Conservation (phyloP, 1,284 basidiomycete species). For the Singerocomus inundabilis region DNA sequence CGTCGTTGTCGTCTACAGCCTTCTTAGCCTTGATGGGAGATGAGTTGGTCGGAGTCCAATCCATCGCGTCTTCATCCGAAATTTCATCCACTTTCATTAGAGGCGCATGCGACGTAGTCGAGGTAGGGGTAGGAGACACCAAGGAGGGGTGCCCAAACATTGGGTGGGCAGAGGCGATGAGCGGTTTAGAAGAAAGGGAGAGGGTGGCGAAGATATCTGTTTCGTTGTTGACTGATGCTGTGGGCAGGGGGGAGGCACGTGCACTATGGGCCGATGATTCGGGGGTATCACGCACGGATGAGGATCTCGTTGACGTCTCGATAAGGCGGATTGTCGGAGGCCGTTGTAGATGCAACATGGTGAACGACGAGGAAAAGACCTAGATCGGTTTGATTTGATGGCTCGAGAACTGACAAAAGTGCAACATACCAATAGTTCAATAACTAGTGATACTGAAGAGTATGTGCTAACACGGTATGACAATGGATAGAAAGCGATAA, state of each 20-base stretch:
- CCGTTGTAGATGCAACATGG: constrained; percentile 56
- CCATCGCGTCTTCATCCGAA: constrained; percentile 56
- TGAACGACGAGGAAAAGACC: constrained; percentile 50
- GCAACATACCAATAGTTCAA: constrained; percentile 54
- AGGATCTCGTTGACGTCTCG: constrained; percentile 43
- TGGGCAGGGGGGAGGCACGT: constrained; percentile 26
- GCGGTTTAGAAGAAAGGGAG: constrained; percentile 61
- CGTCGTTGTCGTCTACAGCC: constrained; percentile 31
- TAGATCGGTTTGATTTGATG: constrained; percentile 29
- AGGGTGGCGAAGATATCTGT: constrained; percentile 61
- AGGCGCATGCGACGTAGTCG: constrained; percentile 19
- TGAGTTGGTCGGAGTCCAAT: constrained; percentile 63
- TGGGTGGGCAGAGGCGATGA: constrained; percentile 44
- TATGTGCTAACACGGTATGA: constrained; percentile 42
- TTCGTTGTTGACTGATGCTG: constrained; percentile 41
- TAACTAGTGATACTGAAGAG: constrained; percentile 41
- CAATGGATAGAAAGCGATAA: constrained; percentile 35
- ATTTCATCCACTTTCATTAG: constrained; percentile 27
- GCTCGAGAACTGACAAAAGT: constrained; percentile 1
- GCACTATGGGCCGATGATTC: constrained; percentile 22
- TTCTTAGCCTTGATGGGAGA: constrained; percentile 23
- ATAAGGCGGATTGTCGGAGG: constrained; percentile 68
- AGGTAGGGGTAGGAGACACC: constrained; percentile 24
- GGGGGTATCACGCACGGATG: constrained; percentile 39
- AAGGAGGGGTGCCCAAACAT: constrained; percentile 69